Evolutionary conservation across 2,329 filamentous ascomycete genomes (phyloP).

Genomic region (Nemania abortiva): DNA sequence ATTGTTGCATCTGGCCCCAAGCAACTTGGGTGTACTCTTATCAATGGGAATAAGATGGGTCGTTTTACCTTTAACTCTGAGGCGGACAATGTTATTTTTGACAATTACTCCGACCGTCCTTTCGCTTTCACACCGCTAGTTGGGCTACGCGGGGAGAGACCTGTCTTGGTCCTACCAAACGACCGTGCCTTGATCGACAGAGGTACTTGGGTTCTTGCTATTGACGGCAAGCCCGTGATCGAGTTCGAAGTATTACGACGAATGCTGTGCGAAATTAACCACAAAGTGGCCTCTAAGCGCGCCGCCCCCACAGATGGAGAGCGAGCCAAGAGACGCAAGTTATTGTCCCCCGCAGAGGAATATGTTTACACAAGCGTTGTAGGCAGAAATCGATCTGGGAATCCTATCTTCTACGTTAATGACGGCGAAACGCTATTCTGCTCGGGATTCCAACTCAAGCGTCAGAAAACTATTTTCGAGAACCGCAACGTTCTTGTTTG

Average conservation of each 20-base stretch:
- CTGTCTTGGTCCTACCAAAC: not conserved
- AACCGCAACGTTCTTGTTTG: not conserved
- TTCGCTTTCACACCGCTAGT: not conserved
- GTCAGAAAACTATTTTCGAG: not conserved
- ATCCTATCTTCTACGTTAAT: not conserved
- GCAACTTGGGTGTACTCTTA: not conserved
- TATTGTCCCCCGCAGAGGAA: not conserved
- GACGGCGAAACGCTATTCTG: not conserved
- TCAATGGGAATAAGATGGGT: not conserved
- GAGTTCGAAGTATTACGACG: constrained; percentile 20
- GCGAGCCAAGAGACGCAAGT: not conserved
- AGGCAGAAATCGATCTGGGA: not conserved
- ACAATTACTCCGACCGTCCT: not conserved
- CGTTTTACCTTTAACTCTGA: not conserved
- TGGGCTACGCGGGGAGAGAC: too few relatives aligned
- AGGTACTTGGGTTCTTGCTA: constrained; percentile 1
- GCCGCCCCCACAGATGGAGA: not conserved
- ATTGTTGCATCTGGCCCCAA: not conserved
- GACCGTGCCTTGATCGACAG: not conserved
- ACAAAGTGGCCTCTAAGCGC: not conserved
- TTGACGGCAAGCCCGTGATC: not conserved
- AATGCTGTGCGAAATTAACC: not conserved
- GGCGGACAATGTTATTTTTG: not conserved
- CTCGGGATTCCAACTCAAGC: not conserved
- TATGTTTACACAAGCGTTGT: not conserved